phyloP scores from a whole-genome alignment of 345 rosid genomes.

The Eucalyptus pumila region DNA sequence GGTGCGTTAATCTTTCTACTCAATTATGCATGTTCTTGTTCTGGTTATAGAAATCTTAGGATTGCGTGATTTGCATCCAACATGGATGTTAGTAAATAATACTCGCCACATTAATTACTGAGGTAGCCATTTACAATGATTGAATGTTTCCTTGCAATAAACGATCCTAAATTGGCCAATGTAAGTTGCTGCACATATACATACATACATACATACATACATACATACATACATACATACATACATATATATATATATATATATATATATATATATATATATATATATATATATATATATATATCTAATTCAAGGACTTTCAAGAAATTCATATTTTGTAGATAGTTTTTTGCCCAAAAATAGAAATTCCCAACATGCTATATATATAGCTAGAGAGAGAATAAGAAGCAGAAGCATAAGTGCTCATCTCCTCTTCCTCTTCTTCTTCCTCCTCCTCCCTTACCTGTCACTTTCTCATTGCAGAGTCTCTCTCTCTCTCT shows the following conservation, averaged over 20 bases:
- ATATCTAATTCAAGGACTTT: not conserved
- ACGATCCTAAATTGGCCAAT: not conserved
- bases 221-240: too few relatives aligned
- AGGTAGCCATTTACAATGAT: not conserved
- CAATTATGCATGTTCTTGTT: too few relatives aligned
- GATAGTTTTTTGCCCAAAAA: not conserved
- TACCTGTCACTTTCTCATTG: not conserved
- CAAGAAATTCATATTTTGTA: not conserved
- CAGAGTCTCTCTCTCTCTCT: not conserved
- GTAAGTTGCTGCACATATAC: not conserved
- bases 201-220: too few relatives aligned
- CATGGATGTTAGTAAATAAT: too few relatives aligned
- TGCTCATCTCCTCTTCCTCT: not conserved
- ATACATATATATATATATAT: too few relatives aligned
- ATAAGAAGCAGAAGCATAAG: not conserved
- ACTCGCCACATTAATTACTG: not conserved
- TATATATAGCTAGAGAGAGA: not conserved
- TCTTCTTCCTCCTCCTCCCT: not conserved
- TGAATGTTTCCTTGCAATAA: not conserved
- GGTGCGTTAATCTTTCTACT: too few relatives aligned
- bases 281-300: too few relatives aligned
- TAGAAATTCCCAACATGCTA: not conserved
- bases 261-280: too few relatives aligned
- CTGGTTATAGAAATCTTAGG: too few relatives aligned
- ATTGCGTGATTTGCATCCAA: too few relatives aligned